Percentiles rank a stretch among this genome's conserved stretches.
Conservation (phyloP, 768 basidiomycete species). For the Stropharia rugosoannulata region DNA sequence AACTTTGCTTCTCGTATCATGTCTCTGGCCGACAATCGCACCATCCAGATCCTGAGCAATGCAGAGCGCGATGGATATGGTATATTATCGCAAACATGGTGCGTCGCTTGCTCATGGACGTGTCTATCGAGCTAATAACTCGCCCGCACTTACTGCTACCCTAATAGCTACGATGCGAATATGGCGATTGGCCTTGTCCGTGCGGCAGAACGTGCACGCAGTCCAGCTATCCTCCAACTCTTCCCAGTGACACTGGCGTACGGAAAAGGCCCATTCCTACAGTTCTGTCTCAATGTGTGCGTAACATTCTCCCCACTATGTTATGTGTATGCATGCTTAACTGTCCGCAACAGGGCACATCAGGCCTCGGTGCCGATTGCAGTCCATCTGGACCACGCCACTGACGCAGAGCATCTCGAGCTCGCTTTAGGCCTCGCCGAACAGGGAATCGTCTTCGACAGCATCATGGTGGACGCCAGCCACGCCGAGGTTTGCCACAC, state of each 20-base stretch:
- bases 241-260: slow-evolving; percentile 46
- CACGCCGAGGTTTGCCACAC: slow-evolving; percentile 37
- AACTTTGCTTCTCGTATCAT: slow-evolving; percentile 2
- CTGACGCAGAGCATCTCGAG: slow-evolving; percentile 44
- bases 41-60: slow-evolving; percentile 37
- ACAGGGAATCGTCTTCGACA: slow-evolving; percentile 44
- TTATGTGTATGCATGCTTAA: no score
- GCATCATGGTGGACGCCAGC: slow-evolving; percentile 51
- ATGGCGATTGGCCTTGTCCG: slow-evolving; percentile 44
- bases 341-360: slow-evolving; percentile 30
- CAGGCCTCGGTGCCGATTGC: slow-evolving; percentile 47
- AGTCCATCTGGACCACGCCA: slow-evolving; percentile 49
- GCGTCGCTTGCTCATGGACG: not conserved
- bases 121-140: no score
- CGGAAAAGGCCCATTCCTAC: slow-evolving; percentile 44
- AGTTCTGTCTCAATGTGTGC: slow-evolving; percentile 42
- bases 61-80: slow-evolving; percentile 44
- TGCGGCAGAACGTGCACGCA: slow-evolving; percentile 44
- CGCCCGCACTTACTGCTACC: no score
- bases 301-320: slow-evolving; percentile 4
- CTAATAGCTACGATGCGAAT: slow-evolving; percentile 41
- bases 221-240: slow-evolving; percentile 44
- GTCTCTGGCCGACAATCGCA: slow-evolving; percentile 34
- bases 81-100: slow-evolving; percentile 44
- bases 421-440: slow-evolving; percentile 44